Evolutionary conservation across 257 asterid species (phyloP), one percentile per base, ranked within the genome.

Genomic region (Nemophila menziesii): DNA sequence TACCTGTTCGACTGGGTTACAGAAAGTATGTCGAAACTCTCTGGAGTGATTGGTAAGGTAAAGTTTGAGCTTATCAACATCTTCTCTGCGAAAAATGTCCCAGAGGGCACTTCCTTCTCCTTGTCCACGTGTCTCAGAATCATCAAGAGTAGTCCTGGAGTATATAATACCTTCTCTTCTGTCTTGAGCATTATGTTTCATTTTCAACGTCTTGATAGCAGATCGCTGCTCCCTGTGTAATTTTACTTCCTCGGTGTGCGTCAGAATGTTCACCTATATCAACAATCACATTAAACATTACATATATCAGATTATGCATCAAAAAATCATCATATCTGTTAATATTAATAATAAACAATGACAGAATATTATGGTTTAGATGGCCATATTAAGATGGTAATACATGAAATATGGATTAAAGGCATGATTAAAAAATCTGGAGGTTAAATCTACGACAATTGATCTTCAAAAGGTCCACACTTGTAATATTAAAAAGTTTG

Each of bases 11-110:
- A 89, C 85, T 11, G 92, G 78, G 57, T 79, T 67, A 61, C 95
- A 80, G 19, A 48, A 89, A 11, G 94, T 78, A 71, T 89, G 95
- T 55, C 97, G 60, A 33, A 89, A 89, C 58, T 83, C 86, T 15
- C 50, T 70, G 2, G 92, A 66, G 43, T 89, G 92, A 66, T 71
- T 73, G 20, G 57, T 22, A 18, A 89, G 80, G 64, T 89, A 89
- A 57, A 78, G 84, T 12, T 59, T 66, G 67, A 89, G 36, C 44
- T 78, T 75, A n/a, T 86, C 78, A 40, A 84, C 82, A 27, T 89
- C 97, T 70, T 84, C 93, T 62, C 97, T 72, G 55, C 93, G 63
- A 46, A 84, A 89, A 47, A 89, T 89, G 60, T 89, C 95, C 95
- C 97, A 89, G 43, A 89, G 73, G 23, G 97, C 97, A 33, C 86